These are phyloP conservation scores for Chenopodium formosanum DNA, from an alignment of 148 eudicot genomes.

Conservation along the genomic window DNA sequence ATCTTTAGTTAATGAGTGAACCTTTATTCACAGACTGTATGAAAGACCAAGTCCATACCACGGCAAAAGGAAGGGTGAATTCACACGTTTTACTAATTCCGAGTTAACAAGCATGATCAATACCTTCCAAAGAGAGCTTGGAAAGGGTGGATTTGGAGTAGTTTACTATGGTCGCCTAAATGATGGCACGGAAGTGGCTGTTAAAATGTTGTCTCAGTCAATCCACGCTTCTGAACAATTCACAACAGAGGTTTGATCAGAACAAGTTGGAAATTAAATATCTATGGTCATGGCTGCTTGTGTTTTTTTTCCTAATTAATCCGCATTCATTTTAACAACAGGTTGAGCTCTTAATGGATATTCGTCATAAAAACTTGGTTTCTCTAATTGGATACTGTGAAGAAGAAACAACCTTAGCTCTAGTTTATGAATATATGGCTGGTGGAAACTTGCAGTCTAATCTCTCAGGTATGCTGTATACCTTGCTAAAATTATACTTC, in stretches of 20 bases:
- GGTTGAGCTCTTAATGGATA: conserved; percentile 33
- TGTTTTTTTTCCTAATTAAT: neutral
- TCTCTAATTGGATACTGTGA: neutral
- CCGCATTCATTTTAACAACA: conserved; percentile 1
- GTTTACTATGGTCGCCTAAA: conserved; percentile 36
- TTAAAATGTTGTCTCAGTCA: conserved; percentile 33
- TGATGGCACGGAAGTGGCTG: conserved; percentile 37
- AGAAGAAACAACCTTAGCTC: conserved; percentile 26
- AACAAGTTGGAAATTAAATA: neutral
- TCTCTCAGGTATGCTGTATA: conserved; percentile 29
- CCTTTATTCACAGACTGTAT: neutral
- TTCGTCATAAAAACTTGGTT: conserved; percentile 29
- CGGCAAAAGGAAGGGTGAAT: conserved; percentile 6
- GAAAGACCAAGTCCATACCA: neutral
- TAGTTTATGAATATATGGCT: conserved; percentile 50
- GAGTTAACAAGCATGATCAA: conserved; percentile 31
- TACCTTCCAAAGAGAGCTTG: conserved; percentile 27
- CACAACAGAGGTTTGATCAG: conserved; percentile 32
- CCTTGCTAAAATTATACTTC: neutral
- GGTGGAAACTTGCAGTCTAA: conserved; percentile 29
- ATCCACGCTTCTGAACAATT: conserved; percentile 35
- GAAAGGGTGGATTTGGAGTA: conserved; percentile 41
- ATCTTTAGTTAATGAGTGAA: neutral
- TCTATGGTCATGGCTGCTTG: neutral
- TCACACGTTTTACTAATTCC: conserved; percentile 30